Evolutionary conservation across 306 rosid genomes (phyloP).

Genomic region (Herpetospermum pedunculosum): DNA sequence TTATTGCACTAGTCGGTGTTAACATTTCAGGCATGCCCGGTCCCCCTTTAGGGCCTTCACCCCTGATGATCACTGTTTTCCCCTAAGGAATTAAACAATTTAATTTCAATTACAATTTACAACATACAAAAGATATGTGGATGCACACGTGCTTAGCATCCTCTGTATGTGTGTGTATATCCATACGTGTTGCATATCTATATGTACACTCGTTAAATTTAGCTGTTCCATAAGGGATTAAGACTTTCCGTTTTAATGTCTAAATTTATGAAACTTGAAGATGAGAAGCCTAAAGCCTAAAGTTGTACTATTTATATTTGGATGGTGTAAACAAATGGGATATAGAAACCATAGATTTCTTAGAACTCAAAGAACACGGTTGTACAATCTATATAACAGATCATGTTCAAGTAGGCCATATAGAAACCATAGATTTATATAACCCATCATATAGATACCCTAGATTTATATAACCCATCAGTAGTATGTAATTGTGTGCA

Average conservation of each 20-base stretch:
- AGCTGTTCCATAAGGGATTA: no score
- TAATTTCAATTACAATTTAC: neutral
- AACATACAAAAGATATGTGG: neutral
- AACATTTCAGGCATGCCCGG: constrained; percentile 99
- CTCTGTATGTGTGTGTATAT: neutral
- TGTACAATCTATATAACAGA: no score
- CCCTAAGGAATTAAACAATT: constrained; percentile 36
- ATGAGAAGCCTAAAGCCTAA: neutral
- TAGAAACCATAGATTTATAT: neutral
- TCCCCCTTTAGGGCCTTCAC: constrained; percentile 97
- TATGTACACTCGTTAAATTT: no score
- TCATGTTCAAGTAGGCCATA: no score
- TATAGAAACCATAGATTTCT: no score
- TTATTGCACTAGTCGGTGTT: constrained; percentile 93
- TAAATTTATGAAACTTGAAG: neutral
- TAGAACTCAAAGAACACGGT: no score
- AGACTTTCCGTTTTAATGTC: no score
- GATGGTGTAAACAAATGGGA: neutral
- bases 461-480: neutral
- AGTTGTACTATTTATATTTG: neutral
- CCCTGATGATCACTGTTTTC: constrained; percentile 73
- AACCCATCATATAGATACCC: neutral
- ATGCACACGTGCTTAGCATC: neutral
- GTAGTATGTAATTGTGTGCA: neutral
- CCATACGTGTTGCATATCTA: neutral